Evolutionary conservation across 1,139 yeast species (phyloP).

Genomic region (Pichia sp.): DNA sequence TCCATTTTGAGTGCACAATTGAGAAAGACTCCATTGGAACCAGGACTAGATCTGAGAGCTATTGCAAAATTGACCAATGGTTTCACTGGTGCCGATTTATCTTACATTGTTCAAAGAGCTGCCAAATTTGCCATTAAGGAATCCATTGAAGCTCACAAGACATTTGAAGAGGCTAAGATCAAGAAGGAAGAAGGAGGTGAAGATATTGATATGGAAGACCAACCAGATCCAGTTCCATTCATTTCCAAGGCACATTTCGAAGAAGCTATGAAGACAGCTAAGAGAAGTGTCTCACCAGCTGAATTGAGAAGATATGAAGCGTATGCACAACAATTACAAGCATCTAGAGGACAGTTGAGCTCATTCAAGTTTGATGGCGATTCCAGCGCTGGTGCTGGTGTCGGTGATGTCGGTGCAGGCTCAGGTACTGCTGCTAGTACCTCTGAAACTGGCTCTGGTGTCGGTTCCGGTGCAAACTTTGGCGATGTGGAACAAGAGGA

Average conservation of each 20-base stretch:
- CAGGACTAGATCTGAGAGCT: constrained; percentile 81
- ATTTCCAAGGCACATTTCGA: constrained; percentile 82
- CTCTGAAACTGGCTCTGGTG: constrained; percentile 25
- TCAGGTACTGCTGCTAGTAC: too few species aligned
- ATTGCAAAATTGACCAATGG: constrained; percentile 94
- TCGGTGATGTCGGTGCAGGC: constrained; percentile 2
- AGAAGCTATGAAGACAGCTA: constrained; percentile 99
- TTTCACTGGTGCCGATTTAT: constrained; percentile 98
- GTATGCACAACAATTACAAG: constrained; percentile 92
- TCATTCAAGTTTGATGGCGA: constrained; percentile 64
- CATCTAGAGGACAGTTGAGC: constrained; percentile 88
- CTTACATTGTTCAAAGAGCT: constrained; percentile 95
- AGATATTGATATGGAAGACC: constrained; percentile 61
- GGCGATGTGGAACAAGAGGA: constrained; percentile 64
- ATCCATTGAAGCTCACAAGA: constrained; percentile 79
- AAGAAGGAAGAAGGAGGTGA: constrained; percentile 28
- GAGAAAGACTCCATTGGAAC: constrained; percentile 97
- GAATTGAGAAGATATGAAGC: constrained; percentile 99
- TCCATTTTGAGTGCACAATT: constrained; percentile 93
- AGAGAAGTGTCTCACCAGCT: constrained; percentile 93
- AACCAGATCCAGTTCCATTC: constrained; percentile 89
- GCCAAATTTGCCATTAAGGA: constrained; percentile 99
- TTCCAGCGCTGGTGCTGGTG: constrained; percentile 27
- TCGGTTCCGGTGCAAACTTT: constrained; percentile 31
- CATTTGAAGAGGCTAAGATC: constrained; percentile 45